Base-by-base conservation (phyloP, 2,329 filamentous ascomycete species). In the Diaporthe helianthi region DNA sequence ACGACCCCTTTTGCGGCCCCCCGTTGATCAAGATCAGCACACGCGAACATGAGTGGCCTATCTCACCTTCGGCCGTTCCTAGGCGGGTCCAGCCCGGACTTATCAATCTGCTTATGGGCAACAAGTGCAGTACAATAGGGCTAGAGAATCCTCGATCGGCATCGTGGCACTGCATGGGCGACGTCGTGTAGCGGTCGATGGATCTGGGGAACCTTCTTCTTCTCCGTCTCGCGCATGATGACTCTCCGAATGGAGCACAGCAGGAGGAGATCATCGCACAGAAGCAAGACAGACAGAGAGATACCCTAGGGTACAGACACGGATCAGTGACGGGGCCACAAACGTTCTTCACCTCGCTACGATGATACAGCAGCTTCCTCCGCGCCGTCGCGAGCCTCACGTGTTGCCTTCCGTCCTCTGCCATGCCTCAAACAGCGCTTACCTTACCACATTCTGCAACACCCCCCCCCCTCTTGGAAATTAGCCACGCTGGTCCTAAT, bases 401-500 rank as follows among this genome's bases (percentile, higher is more conserved):
- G 53, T n/a, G 1, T 49, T 22, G 54, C 46, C 22, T 63, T 67
- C 17, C n/a, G 24, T 67, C n/a, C 51, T 68, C 36, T 55, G n/a
- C 29, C 55, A 67, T 10, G 68, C 53, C 22, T 49, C 41, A 24
- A 31, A 41, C 6, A 70, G 41, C n/a, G 38, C 54, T 15, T 68
- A n/a, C 68, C 33, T 67, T 29, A 67, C 54, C 47, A 51, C 47
- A 6, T 53, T 44, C 22, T 60, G 63, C n/a, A n/a, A n/a, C n/a
- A n/a, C n/a, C n/a, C n/a, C n/a, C n/a, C n/a, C 6, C 63, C 53
- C 15, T 41, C 52, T 33, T 70, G 53, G 63, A 67, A 58, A 33
- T 60, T 70, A n/a, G 64, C 68, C 33, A 63, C 53, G 31, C 63
- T 60, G 29, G 65, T 65, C 36, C 58, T 69, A 46, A 61, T 47